These are phyloP conservation scores for Rhodotorula diobovata DNA, from an alignment of 768 basidiomycete species.

Conservation along the genomic window DNA sequence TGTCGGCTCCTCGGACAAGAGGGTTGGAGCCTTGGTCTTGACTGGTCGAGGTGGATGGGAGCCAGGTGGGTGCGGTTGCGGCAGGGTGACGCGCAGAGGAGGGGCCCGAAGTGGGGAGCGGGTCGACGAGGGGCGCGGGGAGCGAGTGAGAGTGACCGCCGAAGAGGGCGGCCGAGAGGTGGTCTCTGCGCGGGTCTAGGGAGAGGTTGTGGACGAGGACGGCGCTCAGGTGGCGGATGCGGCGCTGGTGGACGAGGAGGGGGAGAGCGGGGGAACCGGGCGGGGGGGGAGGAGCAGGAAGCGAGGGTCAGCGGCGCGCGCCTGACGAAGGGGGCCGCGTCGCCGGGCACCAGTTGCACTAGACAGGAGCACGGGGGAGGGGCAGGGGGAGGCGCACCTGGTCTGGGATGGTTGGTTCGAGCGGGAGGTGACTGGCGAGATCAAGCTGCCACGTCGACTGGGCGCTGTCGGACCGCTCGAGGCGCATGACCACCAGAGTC, in stretches of 20 bases:
- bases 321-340: not conserved
- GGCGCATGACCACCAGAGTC: not conserved
- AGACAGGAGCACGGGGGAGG: not conserved
- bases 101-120: not conserved
- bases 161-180: not conserved
- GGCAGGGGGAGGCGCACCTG: constrained; percentile 13
- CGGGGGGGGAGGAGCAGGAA: not conserved
- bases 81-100: no score
- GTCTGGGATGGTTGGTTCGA: no score
- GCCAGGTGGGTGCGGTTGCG: no score
- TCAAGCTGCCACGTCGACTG: constrained; percentile 10
- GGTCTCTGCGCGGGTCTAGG: constrained; percentile 1
- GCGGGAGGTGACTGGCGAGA: not conserved
- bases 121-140: not conserved
- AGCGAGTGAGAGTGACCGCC: no score
- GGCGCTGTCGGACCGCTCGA: constrained; percentile 10
- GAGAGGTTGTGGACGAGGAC: constrained; percentile 29
- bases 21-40: no score
- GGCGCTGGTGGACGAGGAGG: constrained; percentile 14
- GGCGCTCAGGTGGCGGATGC: constrained; percentile 25
- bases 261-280: not conserved
- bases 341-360: not conserved
- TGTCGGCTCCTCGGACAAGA: not conserved
- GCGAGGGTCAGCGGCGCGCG: not conserved
- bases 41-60: not conserved